Conservation (phyloP, 805 yeast genomes). For the Blastobotrys muscicola region DNA sequence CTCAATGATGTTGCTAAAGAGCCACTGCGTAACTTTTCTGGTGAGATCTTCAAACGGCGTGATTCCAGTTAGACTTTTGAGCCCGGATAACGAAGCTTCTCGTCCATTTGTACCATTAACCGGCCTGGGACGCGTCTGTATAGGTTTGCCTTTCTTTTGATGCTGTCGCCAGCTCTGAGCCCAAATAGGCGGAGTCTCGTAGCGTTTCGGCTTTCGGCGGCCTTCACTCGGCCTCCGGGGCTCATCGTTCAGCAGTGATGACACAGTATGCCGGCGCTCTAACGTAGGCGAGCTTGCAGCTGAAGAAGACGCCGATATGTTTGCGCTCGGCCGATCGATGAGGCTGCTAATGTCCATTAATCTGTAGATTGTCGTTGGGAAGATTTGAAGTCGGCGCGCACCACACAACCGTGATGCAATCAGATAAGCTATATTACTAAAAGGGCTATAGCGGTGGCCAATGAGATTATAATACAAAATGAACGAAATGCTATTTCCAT, state of each 20-base stretch:
- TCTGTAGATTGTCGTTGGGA: background rate
- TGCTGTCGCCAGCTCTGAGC: conserved; percentile 57
- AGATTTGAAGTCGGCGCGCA: too few species aligned
- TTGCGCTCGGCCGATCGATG: conserved; percentile 8
- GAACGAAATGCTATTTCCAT: conserved; percentile 17
- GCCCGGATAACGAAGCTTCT: conserved; percentile 24
- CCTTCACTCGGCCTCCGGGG: conserved; percentile 2
- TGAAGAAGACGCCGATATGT: conserved; percentile 1
- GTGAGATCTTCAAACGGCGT: conserved; percentile 75
- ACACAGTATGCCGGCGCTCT: conserved; percentile 15
- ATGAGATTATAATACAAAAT: background rate
- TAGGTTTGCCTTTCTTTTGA: background rate
- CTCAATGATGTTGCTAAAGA: conserved; percentile 60
- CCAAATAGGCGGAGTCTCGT: conserved; percentile 68
- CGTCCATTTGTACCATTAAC: too few species aligned
- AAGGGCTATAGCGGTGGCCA: too few species aligned
- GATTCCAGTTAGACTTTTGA: conserved; percentile 57
- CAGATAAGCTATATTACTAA: too few species aligned
- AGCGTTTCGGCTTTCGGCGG: conserved; percentile 47
- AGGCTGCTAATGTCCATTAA: conserved; percentile 14
- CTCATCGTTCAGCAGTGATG: conserved; percentile 17
- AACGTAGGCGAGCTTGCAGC: conserved; percentile 5
- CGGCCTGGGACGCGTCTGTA: too few species aligned
- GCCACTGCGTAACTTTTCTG: conserved; percentile 78
- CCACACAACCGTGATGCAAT: too few species aligned